These are phyloP conservation scores for Scortechinia acanthostroma DNA, from an alignment of 2,329 filamentous ascomycete species.

Conservation along the genomic window DNA sequence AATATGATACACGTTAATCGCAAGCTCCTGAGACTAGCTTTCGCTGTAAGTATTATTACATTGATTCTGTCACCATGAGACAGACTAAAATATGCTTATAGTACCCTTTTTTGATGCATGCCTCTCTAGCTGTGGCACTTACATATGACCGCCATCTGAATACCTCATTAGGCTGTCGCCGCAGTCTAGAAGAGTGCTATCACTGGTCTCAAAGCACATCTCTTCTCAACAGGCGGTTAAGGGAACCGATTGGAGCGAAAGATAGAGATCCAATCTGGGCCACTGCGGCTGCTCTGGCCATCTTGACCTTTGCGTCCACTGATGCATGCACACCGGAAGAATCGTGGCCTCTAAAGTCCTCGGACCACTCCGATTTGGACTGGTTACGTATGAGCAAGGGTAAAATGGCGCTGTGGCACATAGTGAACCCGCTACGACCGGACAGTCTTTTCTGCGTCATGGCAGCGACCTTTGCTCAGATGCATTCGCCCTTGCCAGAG, in stretches of 20 bases:
- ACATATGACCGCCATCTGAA: conserved; percentile 26
- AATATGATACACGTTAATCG: conserved; percentile 26
- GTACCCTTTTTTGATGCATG: conserved; percentile 37
- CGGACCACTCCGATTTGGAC: conserved; percentile 14
- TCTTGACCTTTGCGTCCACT: conserved; percentile 27
- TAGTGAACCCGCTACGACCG: conserved; percentile 20
- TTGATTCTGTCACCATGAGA: conserved; percentile 5
- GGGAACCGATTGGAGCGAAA: conserved; percentile 16
- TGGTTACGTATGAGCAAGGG: conserved; percentile 22
- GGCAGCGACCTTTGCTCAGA: conserved; percentile 21
- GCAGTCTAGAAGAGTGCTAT: conserved; percentile 26
- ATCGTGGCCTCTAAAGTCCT: conserved; percentile 21
- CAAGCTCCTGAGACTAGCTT: conserved; percentile 25
- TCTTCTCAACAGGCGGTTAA: conserved; percentile 27
- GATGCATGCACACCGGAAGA: conserved; percentile 19
- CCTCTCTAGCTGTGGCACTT: conserved; percentile 29
- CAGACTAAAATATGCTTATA: conserved; percentile 8
- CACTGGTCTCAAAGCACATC: conserved; percentile 31
- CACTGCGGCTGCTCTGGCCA: conserved; percentile 29
- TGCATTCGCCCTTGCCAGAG: conserved; percentile 20
- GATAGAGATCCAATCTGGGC: conserved; percentile 37
- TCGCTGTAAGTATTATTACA: conserved; percentile 18
- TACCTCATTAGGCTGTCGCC: conserved; percentile 9
- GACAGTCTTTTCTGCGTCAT: conserved; percentile 24
- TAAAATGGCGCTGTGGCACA: conserved; percentile 25